A percentile compares a stretch with the other conserved stretches of the same genome.
Evolutionary conservation across 2,329 filamentous ascomycete species (phyloP).

Genomic region (Thelonectria blattea): DNA sequence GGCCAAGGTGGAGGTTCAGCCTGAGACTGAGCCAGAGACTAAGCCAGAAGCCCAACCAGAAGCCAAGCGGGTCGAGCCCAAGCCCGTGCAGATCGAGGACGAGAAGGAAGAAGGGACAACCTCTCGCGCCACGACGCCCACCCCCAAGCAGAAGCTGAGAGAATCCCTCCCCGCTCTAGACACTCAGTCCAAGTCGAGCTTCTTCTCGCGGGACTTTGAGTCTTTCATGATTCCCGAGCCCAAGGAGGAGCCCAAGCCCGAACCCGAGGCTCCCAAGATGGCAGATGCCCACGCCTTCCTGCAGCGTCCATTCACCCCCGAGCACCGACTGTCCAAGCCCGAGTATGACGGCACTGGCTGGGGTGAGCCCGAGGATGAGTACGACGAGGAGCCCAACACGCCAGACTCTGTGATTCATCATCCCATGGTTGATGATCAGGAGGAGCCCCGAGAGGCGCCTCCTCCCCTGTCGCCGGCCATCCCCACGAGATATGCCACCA

Average conservation of each 20-base stretch:
- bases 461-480: slow-evolving; percentile 65
- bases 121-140: slow-evolving; percentile 51
- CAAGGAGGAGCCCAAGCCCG: slow-evolving; percentile 32
- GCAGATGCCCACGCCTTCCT: slow-evolving; percentile 44
- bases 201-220: slow-evolving; percentile 53
- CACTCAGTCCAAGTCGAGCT: slow-evolving; percentile 42
- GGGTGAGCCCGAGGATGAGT: slow-evolving; percentile 59
- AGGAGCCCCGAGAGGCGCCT: slow-evolving; percentile 47
- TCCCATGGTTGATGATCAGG: slow-evolving; percentile 55
- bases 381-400: slow-evolving; percentile 69
- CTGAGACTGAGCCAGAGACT: background rate
- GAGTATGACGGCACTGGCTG: slow-evolving; percentile 69
- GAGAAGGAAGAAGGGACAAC: slow-evolving; percentile 57
- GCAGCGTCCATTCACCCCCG: slow-evolving; percentile 57
- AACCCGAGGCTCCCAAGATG: slow-evolving; percentile 41
- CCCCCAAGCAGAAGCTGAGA: slow-evolving; percentile 29
- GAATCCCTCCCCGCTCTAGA: slow-evolving; percentile 48
- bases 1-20: background rate
- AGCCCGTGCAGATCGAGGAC: slow-evolving; percentile 24
- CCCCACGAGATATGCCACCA: slow-evolving; percentile 83
- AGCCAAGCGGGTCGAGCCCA: background rate
- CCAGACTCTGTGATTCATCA: slow-evolving; percentile 92
- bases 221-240: slow-evolving; percentile 55
- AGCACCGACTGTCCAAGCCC: slow-evolving; percentile 59
- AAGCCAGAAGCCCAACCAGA: background rate